Evolutionary conservation across 345 rosid genomes (phyloP), one percentile per base, ranked within the genome.

Genomic region (Turritis glabra): DNA sequence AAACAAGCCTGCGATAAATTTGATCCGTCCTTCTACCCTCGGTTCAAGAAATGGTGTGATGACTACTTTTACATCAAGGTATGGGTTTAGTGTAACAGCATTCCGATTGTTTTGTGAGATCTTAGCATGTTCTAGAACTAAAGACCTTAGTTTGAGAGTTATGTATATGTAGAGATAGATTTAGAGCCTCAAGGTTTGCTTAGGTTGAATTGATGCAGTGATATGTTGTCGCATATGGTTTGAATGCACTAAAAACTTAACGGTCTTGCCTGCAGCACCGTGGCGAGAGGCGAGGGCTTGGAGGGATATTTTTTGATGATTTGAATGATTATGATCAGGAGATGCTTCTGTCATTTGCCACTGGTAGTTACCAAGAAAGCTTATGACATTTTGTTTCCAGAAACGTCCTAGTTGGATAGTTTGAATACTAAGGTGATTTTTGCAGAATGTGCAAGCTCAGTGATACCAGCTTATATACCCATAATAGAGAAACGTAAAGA

Each of bases 261-360:
- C 6, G 40, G 71, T 51, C 27, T 52, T 35, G 76, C 35, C 62
- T 91, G 77, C 86, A 94, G 98, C 98, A 91, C 67, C 90, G 93
- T 51, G 82, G 57, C 38, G 97, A 94, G 85, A 88, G 98, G 69
- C 80, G 96, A 80, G 98, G 97, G 54, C 95, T 94, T 73, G 98
- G 98, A 53, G 98, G 98, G 56, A 86, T 94, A 67, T 94, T 94
- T 82, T 91, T 91, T 74, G 98, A 94, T 80, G 98, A 94, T 82
- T 84, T 94, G 65, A 88, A 91, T 79, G 87, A 88, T 50, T 82
- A 82, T 32, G 95, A 90, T 82, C 96, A 90, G 44, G 98, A 91
- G 76, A 91, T 91, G 97, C 97, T 91, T 72, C 89, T 94, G 55
- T 77, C 89, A 40, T 94, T 94, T 75, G 86, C 96, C 73, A 87